These are phyloP conservation scores for Backusella mclennaniae DNA, from an alignment of 192 early-diverging fungal species.

Conservation along the genomic window DNA sequence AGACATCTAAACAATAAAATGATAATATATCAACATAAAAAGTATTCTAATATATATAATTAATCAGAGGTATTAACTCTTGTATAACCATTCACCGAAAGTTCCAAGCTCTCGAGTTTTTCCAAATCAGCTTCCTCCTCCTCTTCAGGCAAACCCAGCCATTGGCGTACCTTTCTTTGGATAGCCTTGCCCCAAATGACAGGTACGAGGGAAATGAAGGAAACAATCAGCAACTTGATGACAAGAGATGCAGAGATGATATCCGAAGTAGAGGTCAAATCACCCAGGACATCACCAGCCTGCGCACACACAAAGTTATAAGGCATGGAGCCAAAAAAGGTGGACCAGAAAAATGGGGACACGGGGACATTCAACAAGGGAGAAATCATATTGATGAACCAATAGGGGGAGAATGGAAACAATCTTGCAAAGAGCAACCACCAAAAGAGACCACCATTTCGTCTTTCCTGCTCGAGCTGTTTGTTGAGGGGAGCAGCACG, in stretches of 20 bases:
- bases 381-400: constrained; percentile 54
- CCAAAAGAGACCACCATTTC: constrained; percentile 44
- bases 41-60: not conserved
- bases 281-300: constrained; percentile 49
- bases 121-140: not conserved
- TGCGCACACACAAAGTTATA: constrained; percentile 55
- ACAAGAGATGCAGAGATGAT: constrained; percentile 30
- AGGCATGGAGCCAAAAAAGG: constrained; percentile 50
- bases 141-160: constrained; percentile 1
- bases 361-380: constrained; percentile 48
- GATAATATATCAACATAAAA: not conserved
- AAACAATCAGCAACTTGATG: constrained; percentile 36
- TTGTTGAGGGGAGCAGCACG: constrained; percentile 11
- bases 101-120: not conserved
- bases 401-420: constrained; percentile 56
- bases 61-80: constrained; percentile 3
- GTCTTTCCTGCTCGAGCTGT: constrained; percentile 31
- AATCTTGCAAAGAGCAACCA: constrained; percentile 50
- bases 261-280: constrained; percentile 39
- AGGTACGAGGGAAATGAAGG: constrained; percentile 37
- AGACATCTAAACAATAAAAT: not conserved
- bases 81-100: constrained; percentile 7
- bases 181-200: constrained; percentile 31
- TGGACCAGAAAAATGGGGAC: constrained; percentile 49
- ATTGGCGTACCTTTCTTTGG: constrained; percentile 2